These are phyloP conservation scores for Emmonsia crescens DNA, from an alignment of 2,329 filamentous ascomycete species.

Conservation along the genomic window DNA sequence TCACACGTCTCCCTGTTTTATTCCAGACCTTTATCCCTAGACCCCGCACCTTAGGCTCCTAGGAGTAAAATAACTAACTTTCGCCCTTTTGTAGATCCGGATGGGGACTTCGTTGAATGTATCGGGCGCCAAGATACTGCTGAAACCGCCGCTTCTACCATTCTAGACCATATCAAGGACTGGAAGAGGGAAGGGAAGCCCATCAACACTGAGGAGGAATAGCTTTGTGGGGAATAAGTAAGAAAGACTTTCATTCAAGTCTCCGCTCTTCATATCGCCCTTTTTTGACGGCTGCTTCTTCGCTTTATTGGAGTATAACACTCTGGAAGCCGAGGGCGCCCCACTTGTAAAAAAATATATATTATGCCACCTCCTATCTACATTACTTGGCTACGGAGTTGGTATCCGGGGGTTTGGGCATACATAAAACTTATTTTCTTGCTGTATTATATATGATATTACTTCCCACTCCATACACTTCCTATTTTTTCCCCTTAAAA, in stretches of 20 bases:
- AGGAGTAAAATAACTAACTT: not conserved
- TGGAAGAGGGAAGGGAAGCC: constrained; percentile 49
- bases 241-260: not conserved
- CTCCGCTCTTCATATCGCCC: not conserved
- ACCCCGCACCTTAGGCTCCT: not conserved
- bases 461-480: not conserved
- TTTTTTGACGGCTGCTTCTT: not conserved
- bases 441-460: constrained; percentile 1
- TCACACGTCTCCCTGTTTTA: constrained; percentile 9
- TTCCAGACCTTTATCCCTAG: not conserved
- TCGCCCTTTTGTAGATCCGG: constrained; percentile 53
- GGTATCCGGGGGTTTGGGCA: not conserved
- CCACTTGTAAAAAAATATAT: not conserved
- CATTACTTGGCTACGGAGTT: not conserved
- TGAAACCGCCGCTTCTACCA: constrained; percentile 71
- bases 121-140: constrained; percentile 90
- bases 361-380: not conserved
- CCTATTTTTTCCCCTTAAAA: not conserved
- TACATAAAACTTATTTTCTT: not conserved
- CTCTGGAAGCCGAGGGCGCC: not conserved
- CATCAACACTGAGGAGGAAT: constrained; percentile 34
- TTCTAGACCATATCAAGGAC: constrained; percentile 73
- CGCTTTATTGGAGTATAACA: not conserved
- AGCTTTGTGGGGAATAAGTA: not conserved
- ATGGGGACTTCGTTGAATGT: constrained; percentile 96